Evolutionary conservation across 169 alveolate species (phyloP), one percentile per base, ranked within the genome.

Genomic region (Plasmodium cynomolgi): DNA sequence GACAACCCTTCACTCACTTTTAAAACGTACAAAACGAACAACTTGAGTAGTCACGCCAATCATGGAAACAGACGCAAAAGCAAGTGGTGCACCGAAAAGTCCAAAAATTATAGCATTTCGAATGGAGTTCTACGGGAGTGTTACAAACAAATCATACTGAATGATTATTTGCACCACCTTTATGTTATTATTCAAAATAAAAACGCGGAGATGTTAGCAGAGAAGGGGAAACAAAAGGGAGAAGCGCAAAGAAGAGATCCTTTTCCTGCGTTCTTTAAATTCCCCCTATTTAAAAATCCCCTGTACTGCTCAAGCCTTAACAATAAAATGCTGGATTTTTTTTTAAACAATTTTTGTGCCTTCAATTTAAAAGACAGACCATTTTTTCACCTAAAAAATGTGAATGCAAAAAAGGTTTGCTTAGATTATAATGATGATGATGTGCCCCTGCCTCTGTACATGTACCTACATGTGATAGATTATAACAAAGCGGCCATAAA

Each of bases 401-500:
- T 20, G 7, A 75, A 54, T 9, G 62, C 17, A 26, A 79, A 23
- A 26, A 75, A 39, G 20, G n/a, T 50, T 29, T 44, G 41, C 72
- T 50, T 75, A 23, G 58, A 41, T 58, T 23, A 77, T 58, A 41
- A 58, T 37, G 74, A 80, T 62, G 83, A 79, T 41, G 50, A 80
- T 88, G 37, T 20, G 4, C 1, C 56, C 20, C 62, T 88, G 33
- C 94, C 94, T 11, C 54, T 88, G 26, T 88, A 88, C 34, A 80
- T 88, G 37, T 88, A 88, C 50, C 73, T 88, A 31, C 94, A 88
- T 80, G 94, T 88, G 13, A 88, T 88, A 80, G 90, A 88, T 81
- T 88, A 88, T 54, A 88, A 88, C 50, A 80, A 88, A 80, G 94
- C 94, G 29, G 94, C 94, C 73, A 88, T 88, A 37, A 88, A 88